A percentile compares a stretch with the other conserved stretches of the same genome.
Evolutionary conservation across 179 eudicot genomes (phyloP).

Genomic region (Beta lomatogona): DNA sequence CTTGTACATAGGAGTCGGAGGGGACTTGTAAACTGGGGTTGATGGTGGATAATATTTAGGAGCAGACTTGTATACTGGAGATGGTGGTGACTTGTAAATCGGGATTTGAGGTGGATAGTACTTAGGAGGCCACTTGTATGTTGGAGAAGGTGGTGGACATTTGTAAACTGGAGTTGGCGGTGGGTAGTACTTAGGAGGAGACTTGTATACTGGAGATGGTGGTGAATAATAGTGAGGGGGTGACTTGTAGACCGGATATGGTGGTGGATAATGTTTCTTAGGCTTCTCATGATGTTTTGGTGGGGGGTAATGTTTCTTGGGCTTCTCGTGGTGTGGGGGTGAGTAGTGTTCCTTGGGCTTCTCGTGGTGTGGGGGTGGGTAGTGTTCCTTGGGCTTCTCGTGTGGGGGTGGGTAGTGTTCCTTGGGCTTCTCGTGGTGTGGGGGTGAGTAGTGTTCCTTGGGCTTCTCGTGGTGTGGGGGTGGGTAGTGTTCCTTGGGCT

Average conservation of each 20-base stretch:
- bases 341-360: conserved; percentile 13
- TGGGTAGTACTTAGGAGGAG: background rate
- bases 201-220: conserved; percentile 9
- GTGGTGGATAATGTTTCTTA: conserved; percentile 9
- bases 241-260: conserved; percentile 5
- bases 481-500: background rate
- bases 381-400: conserved; percentile 17
- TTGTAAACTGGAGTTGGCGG: conserved; percentile 5
- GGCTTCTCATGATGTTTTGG: conserved; percentile 3
- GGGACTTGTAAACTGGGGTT: background rate
- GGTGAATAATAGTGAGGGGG: conserved; percentile 18
- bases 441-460: conserved; percentile 3
- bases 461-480: background rate
- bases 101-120: conserved; percentile 19
- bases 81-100: background rate
- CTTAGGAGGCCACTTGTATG: conserved; percentile 5
- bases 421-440: conserved; percentile 4
- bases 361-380: conserved; percentile 12
- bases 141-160: conserved; percentile 4
- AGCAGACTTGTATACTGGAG: conserved; percentile 13
- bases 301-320: conserved; percentile 8
- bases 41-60: conserved; percentile 11
- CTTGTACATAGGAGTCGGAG: too few species aligned
- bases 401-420: conserved; percentile 14
- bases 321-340: background rate